Evolutionary conservation across 495 filamentous ascomycete genomes (phyloP), one percentile per base, ranked within the genome.

Genomic region (Penicillium subrubescens): DNA sequence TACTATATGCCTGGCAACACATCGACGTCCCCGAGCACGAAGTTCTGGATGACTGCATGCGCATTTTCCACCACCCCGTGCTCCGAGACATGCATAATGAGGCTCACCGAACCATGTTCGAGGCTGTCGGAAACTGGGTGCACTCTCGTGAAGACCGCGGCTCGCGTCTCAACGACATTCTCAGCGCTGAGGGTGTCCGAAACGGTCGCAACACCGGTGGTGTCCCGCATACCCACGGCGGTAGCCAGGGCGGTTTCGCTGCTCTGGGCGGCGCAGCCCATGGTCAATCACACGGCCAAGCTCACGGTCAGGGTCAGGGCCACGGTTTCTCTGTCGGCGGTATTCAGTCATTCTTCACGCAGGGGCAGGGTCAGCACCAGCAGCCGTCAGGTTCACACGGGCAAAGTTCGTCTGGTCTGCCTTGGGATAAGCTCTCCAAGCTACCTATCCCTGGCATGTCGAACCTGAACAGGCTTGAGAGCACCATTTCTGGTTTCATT

Each of bases 1-100:
- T 98, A 23, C 80, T 98, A 7, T 95, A 92, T 65, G 94, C 93
- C 2, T 97, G 93, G 93, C 88, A 98, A 58, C 88, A 97, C 71
- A 87, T 89, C 25, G 86, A 89, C 33, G 86, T 96, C 6, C 86
- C 91, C 2, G 88, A 92, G 17, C 81, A 92, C 34, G 86, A 95
- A 68, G 90, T 98, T 1, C 78, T 94, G 29, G 74, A 89, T 46
- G 94, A 97, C 62, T 86, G 93, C 52, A 66, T 89, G 17, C 83
- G 82, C 12, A 90, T 90, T 2, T 96, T 98, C 81, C 94, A 98
- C 73, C 94, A 98, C 73, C 94, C 94, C 0, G 92, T 88, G 8
- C 77, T 92, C 48, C 86, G 92, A 12, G 84, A 94, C 58, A 87
- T 87, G 21, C 77, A 78, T 58, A 81, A 88, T 57, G 90, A 97